Percentiles rank a stretch among this genome's conserved stretches.
Evolutionary conservation across 257 asterid genomes (phyloP).

Genomic region (Plantago elongata): DNA sequence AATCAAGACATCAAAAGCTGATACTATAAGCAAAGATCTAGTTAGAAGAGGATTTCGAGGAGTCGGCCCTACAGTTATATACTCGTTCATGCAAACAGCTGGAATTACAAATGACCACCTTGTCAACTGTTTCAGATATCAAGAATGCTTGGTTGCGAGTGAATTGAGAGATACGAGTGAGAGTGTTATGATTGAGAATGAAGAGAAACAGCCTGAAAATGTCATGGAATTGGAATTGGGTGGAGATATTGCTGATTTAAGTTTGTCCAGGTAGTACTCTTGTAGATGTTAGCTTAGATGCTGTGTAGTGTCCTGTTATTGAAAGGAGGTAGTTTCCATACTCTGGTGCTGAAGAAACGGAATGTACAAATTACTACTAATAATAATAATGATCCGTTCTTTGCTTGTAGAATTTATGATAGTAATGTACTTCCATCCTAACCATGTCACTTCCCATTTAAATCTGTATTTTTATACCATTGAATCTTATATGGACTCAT

Average conservation of each 20-base stretch:
- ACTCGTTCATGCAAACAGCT: slow-evolving; percentile 92
- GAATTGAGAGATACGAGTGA: slow-evolving; percentile 36
- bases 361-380: too few relatives aligned
- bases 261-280: slow-evolving; percentile 46
- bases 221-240: slow-evolving; percentile 40
- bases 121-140: slow-evolving; percentile 72
- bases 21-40: slow-evolving; percentile 85
- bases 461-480: too few relatives aligned
- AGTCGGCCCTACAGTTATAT: slow-evolving; percentile 90
- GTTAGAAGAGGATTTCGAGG: slow-evolving; percentile 92
- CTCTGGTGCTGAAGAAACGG: too few relatives aligned
- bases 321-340: too few relatives aligned
- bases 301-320: slow-evolving; percentile 17
- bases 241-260: slow-evolving; percentile 52
- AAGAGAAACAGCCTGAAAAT: slow-evolving; percentile 40
- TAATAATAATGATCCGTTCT: too few relatives aligned
- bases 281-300: slow-evolving; percentile 16
- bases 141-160: slow-evolving; percentile 46
- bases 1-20: slow-evolving; percentile 86
- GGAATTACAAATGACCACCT: slow-evolving; percentile 97
- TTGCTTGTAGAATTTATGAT: too few relatives aligned
- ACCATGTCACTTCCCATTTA: too few relatives aligned
- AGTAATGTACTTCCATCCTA: too few relatives aligned
- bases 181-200: slow-evolving; percentile 23
- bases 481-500: too few relatives aligned